Evolutionary conservation across 164 flowering plant species (phyloP), one percentile per base, ranked within the genome.

Genomic region (Vitis cinerea): DNA sequence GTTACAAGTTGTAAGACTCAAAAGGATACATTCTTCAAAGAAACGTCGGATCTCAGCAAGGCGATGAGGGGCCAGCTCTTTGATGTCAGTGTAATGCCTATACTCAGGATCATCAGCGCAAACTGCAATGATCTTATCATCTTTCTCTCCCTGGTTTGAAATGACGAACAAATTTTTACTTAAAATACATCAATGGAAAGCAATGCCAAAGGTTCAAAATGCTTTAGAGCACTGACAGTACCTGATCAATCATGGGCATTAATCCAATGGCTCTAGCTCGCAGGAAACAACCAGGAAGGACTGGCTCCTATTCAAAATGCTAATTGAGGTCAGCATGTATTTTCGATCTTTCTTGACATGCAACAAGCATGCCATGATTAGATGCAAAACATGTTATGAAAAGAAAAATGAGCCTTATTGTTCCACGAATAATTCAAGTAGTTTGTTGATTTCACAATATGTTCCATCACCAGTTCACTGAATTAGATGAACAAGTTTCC

Each of bases 61-160:
- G 29, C 90, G 92, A 70, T 88, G 90, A 68, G 90, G 90, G 10
- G 92, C 61, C 3, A 86, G 83, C 67, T 88, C 79, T 15, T 75
- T 84, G 78, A 86, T 84, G 72, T 88, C 90, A 58, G 69, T 79
- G 72, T 71, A 84, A 66, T 88, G 88, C 68, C 78, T 74, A 53
- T 84, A 88, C 73, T 86, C 90, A 17, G 92, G 92, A 81, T 88
- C 92, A 82, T 88, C 92, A 51, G 86, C 88, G 62, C 91, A 87
- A 2, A 87, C 91, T 13, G 89, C 91, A 68, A 87, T 87, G 58
- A 87, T 85, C 77, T 88, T 88, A 56, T 88, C 92, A 82, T 88
- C 92, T 67, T 82, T 84, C 80, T 88, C 90, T 54, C 92, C 92
- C 89, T 88, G 73, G 9, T 53, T 63, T 30, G 63, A 30, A 50